Conservation (phyloP, 1,139 yeast genomes). For the Hemisphaericaspora xylofermentans region DNA sequence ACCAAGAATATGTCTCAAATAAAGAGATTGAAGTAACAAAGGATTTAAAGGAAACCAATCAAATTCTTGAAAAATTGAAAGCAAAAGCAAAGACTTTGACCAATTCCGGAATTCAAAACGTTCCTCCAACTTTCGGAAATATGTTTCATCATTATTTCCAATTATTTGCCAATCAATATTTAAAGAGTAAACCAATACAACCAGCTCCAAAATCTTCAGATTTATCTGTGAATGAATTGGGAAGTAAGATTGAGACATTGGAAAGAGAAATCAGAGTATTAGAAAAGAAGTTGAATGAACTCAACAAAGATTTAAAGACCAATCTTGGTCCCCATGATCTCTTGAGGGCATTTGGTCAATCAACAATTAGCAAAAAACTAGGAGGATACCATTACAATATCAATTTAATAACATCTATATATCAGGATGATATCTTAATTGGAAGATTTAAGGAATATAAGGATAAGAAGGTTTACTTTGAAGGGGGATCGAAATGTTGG, state of each 20-base stretch:
- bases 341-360: slow-evolving; percentile 55
- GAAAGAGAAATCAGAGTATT: slow-evolving; percentile 20
- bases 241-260: slow-evolving; percentile 10
- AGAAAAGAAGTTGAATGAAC: slow-evolving; percentile 18
- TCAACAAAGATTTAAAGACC: slow-evolving; percentile 20
- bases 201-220: slow-evolving; percentile 5
- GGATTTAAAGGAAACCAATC: slow-evolving; percentile 12
- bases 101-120: slow-evolving; percentile 5
- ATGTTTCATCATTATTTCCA: slow-evolving; percentile 27
- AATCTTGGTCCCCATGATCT: slow-evolving; percentile 66
- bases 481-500: slow-evolving; percentile 87
- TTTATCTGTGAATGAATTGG: slow-evolving; percentile 11
- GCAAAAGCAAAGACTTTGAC: slow-evolving; percentile 14
- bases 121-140: slow-evolving; percentile 23
- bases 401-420: slow-evolving; percentile 56
- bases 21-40: slow-evolving; percentile 21
- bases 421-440: slow-evolving; percentile 59
- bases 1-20: slow-evolving; percentile 53
- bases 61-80: slow-evolving; percentile 13
- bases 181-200: slow-evolving; percentile 7
- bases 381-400: slow-evolving; percentile 74
- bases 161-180: slow-evolving; percentile 11
- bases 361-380: slow-evolving; percentile 47
- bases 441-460: slow-evolving; percentile 49
- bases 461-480: slow-evolving; percentile 41